Percentiles rank a stretch among this genome's conserved stretches.
These are phyloP conservation scores for Saprolegnia diclina DNA, from an alignment of 352 stramenopile genomes.

Conservation along the genomic window DNA sequence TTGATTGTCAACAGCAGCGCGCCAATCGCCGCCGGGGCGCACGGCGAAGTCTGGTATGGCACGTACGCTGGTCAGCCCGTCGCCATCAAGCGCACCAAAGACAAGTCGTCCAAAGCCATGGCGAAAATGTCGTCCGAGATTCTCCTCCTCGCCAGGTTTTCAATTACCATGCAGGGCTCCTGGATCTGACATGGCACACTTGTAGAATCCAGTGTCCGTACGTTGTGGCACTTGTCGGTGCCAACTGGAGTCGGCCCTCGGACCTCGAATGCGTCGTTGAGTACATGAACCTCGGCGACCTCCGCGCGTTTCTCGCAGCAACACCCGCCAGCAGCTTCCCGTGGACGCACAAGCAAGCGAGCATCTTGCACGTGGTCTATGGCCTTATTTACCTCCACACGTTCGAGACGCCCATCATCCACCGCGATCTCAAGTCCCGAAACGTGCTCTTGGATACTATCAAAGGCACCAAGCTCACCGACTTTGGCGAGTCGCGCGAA, in stretches of 20 bases:
- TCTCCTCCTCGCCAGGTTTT: constrained; percentile 10
- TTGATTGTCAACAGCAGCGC: neutral
- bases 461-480: constrained; percentile 35
- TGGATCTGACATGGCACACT: neutral
- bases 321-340: neutral
- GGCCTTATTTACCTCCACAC: constrained; percentile 27
- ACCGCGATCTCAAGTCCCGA: constrained; percentile 46
- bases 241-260: neutral
- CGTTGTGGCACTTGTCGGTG: constrained; percentile 8
- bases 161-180: neutral
- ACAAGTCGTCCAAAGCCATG: neutral
- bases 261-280: constrained; percentile 11
- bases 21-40: neutral
- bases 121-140: constrained; percentile 11
- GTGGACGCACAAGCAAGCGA: constrained; percentile 2
- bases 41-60: constrained; percentile 23
- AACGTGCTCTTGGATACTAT: constrained; percentile 39
- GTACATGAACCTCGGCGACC: constrained; percentile 25
- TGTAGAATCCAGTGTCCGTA: constrained; percentile 3
- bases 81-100: constrained; percentile 3
- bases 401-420: constrained; percentile 32
- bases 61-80: neutral
- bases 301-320: neutral
- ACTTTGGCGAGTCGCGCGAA: constrained; percentile 36
- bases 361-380: neutral